A percentile compares a stretch with the other conserved stretches of the same genome.
Conservation (phyloP, 257 asterid genomes). For the Coffea eugenioides region DNA sequence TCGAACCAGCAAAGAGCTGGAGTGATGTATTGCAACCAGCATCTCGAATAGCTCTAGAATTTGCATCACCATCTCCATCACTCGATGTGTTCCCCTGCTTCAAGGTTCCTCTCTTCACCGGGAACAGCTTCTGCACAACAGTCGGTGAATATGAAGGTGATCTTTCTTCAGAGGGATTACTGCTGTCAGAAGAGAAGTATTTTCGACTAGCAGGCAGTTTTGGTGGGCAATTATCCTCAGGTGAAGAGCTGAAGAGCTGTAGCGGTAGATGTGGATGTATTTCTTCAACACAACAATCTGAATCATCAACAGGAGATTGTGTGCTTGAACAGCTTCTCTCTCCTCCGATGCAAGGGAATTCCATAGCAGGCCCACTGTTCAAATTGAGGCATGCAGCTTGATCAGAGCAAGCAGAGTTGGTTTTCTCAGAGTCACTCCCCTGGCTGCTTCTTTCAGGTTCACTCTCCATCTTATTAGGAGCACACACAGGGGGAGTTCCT, state of each 20-base stretch:
- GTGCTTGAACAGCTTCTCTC: slow-evolving; percentile 60
- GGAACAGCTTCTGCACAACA: slow-evolving; percentile 61
- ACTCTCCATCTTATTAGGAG: slow-evolving; percentile 36
- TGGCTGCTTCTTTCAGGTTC: slow-evolving; percentile 57
- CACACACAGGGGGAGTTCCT: slow-evolving; percentile 33
- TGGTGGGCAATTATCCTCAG: slow-evolving; percentile 48
- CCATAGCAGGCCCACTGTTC: slow-evolving; percentile 34
- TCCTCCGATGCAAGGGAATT: slow-evolving; percentile 38
- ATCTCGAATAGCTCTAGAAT: slow-evolving; percentile 32
- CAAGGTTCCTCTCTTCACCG: slow-evolving; percentile 47
- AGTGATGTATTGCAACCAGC: slow-evolving; percentile 55
- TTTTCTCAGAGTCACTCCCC: slow-evolving; percentile 67
- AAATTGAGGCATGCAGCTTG: slow-evolving; percentile 36
- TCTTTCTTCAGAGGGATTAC: slow-evolving; percentile 66
- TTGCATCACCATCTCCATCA: slow-evolving; percentile 35
- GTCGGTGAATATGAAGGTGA: slow-evolving; percentile 72
- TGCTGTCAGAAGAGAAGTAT: slow-evolving; percentile 63
- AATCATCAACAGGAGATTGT: slow-evolving; percentile 56
- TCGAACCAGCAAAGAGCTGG: slow-evolving; percentile 65
- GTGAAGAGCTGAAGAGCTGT: slow-evolving; percentile 62
- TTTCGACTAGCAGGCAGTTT: slow-evolving; percentile 44
- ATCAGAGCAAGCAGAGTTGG: slow-evolving; percentile 51
- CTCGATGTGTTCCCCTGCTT: slow-evolving; percentile 38
- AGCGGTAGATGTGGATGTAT: slow-evolving; percentile 40
- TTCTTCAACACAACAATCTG: slow-evolving; percentile 43